Percentiles rank a stretch among this genome's conserved stretches.
These are phyloP conservation scores for Beauveria sp. DNA, from an alignment of 2,329 filamentous ascomycete species.

Conservation along the genomic window DNA sequence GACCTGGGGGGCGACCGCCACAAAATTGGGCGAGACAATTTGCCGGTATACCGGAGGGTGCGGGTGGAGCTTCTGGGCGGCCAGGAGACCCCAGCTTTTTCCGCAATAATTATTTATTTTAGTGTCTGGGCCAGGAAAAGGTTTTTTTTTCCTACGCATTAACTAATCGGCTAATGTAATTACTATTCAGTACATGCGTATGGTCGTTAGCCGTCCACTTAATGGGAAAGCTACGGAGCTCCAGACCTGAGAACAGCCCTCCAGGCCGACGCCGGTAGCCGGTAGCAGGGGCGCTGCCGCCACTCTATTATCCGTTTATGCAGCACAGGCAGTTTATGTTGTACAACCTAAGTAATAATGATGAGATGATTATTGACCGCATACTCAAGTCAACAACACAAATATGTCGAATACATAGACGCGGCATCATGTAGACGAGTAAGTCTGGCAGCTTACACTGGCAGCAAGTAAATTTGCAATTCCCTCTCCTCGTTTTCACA, in stretches of 20 bases:
- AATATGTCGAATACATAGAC: too few species aligned
- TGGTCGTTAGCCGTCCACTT: neutral
- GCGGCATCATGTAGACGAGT: too few species aligned
- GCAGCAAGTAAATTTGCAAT: too few species aligned
- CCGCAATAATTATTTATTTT: too few species aligned
- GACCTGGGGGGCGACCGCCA: too few species aligned
- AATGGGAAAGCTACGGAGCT: neutral
- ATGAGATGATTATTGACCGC: too few species aligned
- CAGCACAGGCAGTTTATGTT: too few species aligned
- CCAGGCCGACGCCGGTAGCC: neutral
- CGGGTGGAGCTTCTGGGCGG: slow-evolving; percentile 8
- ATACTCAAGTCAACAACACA: too few species aligned
- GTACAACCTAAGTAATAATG: too few species aligned
- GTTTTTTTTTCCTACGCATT: neutral
- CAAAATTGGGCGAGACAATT: slow-evolving; percentile 11
- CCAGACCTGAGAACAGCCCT: slow-evolving; percentile 1
- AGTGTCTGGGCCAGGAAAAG: neutral
- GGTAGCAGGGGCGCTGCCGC: neutral
- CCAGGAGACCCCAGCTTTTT: slow-evolving; percentile 8
- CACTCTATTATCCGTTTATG: too few species aligned
- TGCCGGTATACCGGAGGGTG: slow-evolving; percentile 3
- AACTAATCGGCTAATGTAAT: neutral
- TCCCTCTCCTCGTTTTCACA: too few species aligned
- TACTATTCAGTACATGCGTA: neutral
- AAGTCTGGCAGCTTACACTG: too few species aligned